Percentiles rank a stretch among this genome's conserved stretches.
Conservation (phyloP, 73 alveolate species). For the Paraurostyla sp. region DNA sequence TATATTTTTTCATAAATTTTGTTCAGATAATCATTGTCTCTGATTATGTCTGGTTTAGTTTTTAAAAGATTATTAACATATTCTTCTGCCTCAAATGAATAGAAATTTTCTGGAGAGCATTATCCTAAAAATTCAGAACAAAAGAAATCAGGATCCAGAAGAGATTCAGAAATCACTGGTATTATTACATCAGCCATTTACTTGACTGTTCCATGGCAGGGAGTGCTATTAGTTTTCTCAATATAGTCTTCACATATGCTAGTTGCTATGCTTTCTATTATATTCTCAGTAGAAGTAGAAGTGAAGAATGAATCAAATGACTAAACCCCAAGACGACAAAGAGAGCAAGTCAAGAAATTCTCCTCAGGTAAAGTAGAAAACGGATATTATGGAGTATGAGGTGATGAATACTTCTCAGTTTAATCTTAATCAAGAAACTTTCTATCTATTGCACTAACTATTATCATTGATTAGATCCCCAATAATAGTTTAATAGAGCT, state of each 20-base stretch:
- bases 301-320: neutral
- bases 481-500: too few relatives aligned
- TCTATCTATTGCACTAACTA: too few relatives aligned
- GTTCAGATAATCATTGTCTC: conserved; percentile 20
- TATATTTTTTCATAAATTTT: neutral
- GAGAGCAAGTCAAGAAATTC: neutral
- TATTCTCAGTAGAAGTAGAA: conserved; percentile 7
- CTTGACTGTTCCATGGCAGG: conserved; percentile 35
- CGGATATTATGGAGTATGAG: too few relatives aligned
- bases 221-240: neutral
- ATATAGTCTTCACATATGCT: conserved; percentile 4
- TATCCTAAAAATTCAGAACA: conserved; percentile 35
- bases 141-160: conserved; percentile 31
- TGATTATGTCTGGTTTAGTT: conserved; percentile 11
- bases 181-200: conserved; percentile 47
- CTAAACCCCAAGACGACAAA: neutral
- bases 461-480: too few relatives aligned
- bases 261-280: neutral
- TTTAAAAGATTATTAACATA: neutral
- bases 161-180: conserved; percentile 14
- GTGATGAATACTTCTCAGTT: too few relatives aligned
- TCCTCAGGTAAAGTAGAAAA: too few relatives aligned
- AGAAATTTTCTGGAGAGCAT: conserved; percentile 3
- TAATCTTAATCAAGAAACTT: too few relatives aligned
- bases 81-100: neutral